Conservation (phyloP, 257 asterid species). For the Avicennia marina region DNA sequence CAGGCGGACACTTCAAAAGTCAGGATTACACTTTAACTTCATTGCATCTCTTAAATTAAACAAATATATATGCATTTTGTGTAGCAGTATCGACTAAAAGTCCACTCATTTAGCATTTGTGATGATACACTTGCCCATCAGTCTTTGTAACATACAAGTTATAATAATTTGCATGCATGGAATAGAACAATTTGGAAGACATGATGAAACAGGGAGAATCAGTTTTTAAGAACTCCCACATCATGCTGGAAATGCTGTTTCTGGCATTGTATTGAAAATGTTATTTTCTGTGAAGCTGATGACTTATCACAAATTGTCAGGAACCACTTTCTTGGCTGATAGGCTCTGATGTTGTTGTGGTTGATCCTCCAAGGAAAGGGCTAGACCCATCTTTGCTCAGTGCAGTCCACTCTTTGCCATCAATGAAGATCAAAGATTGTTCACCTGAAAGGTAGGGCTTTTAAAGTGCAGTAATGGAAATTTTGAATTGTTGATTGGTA, state of each 20-base stretch:
- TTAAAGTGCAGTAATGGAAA: conserved; percentile 5
- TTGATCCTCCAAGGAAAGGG: conserved; percentile 97
- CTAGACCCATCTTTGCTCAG: conserved; percentile 63
- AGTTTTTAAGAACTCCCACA: too few species aligned
- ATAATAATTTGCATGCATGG: too few species aligned
- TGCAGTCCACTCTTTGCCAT: conserved; percentile 52
- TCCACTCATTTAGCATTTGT: neutral
- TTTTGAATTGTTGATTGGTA: conserved; percentile 4
- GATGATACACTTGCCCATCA: too few species aligned
- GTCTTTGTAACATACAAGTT: neutral
- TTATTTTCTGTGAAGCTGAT: conserved; percentile 13
- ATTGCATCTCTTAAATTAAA: conserved; percentile 10
- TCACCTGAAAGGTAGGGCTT: conserved; percentile 44
- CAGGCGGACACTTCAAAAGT: conserved; percentile 84
- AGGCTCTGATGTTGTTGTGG: conserved; percentile 92
- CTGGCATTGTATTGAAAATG: too few species aligned
- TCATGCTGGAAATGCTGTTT: too few species aligned
- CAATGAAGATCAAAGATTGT: conserved; percentile 35
- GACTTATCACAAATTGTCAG: conserved; percentile 33
- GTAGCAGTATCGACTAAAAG: conserved; percentile 3
- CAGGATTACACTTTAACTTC: conserved; percentile 19
- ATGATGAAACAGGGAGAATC: too few species aligned
- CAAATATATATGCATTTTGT: neutral
- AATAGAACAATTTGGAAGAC: too few species aligned
- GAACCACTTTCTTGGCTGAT: conserved; percentile 87